Percentiles rank a stretch among this genome's conserved stretches.
phyloP scores from a whole-genome alignment of 2,329 filamentous ascomycete species.

The Orbilia quercus region DNA sequence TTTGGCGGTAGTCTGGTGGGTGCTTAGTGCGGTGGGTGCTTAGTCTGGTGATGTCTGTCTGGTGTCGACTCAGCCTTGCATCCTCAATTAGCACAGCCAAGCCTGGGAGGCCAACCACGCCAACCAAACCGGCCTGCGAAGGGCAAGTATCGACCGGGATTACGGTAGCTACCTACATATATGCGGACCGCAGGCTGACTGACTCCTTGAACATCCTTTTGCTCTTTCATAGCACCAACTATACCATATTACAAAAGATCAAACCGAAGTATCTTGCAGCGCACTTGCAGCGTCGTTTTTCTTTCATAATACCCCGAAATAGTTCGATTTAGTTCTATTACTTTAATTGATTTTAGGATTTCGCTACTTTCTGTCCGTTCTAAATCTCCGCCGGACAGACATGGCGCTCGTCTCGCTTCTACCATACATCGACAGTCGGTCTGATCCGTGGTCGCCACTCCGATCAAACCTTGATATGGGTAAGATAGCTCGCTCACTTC shows the following conservation, averaged over 20 bases:
- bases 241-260: background rate
- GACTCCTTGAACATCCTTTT: conserved; percentile 11
- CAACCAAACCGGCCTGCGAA: background rate
- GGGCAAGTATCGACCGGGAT: conserved; percentile 23
- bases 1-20: too few relatives aligned
- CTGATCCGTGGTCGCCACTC: conserved; percentile 42
- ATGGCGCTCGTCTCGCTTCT: conserved; percentile 52
- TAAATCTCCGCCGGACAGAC: background rate
- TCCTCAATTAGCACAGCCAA: conserved; percentile 33
- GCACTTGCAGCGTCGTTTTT: conserved; percentile 14
- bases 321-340: background rate
- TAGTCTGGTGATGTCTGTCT: too few relatives aligned
- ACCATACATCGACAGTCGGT: conserved; percentile 49
- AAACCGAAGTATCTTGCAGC: background rate
- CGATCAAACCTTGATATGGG: conserved; percentile 41
- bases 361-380: too few relatives aligned
- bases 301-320: background rate
- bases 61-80: conserved; percentile 53
- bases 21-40: too few relatives aligned
- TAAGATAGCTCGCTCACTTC: conserved; percentile 7
- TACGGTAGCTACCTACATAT: conserved; percentile 24
- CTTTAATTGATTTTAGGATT: background rate
- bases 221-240: conserved; percentile 8
- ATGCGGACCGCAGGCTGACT: conserved; percentile 26
- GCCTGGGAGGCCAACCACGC: conserved; percentile 21